Percentiles rank a stretch among this genome's conserved stretches.
Conservation (phyloP, 768 basidiomycete genomes). For the Cantharellus anzutake region DNA sequence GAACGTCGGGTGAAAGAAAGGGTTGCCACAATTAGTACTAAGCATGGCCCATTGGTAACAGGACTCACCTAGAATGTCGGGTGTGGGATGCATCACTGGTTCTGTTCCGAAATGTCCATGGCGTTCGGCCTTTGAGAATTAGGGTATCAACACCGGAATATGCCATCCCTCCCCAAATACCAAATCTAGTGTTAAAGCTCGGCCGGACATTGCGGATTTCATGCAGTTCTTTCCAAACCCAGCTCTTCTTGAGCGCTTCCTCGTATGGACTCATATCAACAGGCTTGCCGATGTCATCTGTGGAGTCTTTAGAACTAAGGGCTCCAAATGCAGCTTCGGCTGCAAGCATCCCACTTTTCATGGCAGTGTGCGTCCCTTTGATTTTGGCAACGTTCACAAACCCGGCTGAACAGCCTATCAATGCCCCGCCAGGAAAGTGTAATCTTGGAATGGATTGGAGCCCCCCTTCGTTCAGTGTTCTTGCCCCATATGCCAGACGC, state of each 20-base stretch:
- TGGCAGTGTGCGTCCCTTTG: constrained; percentile 96
- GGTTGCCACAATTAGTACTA: neutral
- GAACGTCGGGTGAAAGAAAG: neutral
- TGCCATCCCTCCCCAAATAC: constrained; percentile 68
- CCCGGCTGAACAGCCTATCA: constrained; percentile 90
- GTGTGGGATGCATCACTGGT: constrained; percentile 54
- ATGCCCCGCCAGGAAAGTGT: constrained; percentile 84
- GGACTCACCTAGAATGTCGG: constrained; percentile 30
- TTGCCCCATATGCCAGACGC: constrained; percentile 79
- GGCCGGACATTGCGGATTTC: constrained; percentile 87
- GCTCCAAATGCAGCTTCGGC: constrained; percentile 70
- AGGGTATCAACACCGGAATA: constrained; percentile 84
- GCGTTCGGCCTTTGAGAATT: constrained; percentile 64
- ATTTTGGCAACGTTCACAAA: constrained; percentile 96
- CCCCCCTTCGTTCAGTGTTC: constrained; percentile 84
- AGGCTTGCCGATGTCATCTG: constrained; percentile 17
- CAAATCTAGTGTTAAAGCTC: constrained; percentile 63
- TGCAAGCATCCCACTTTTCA: constrained; percentile 97
- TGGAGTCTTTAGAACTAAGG: constrained; percentile 21
- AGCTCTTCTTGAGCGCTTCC: constrained; percentile 45
- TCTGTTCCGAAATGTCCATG: constrained; percentile 78
- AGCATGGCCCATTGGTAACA: neutral
- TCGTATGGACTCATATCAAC: constrained; percentile 61
- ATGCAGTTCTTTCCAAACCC: constrained; percentile 70
- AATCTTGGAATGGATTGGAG: constrained; percentile 74